These are phyloP conservation scores for Lachnellula suecica DNA, from an alignment of 2,329 filamentous ascomycete genomes.

Conservation along the genomic window DNA sequence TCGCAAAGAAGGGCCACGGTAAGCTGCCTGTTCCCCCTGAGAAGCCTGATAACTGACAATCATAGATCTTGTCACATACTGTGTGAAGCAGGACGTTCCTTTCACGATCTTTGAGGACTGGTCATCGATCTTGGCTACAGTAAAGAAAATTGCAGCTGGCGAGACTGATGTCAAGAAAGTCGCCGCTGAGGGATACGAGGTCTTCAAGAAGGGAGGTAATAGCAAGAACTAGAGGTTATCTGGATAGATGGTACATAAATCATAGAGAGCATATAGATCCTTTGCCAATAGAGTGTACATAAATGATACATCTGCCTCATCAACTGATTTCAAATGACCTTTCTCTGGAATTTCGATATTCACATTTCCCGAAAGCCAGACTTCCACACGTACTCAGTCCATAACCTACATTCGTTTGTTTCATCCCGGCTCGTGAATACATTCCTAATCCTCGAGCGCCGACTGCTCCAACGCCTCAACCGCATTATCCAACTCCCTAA, in stretches of 20 bases:
- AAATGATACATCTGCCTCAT: background rate
- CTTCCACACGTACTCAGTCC: background rate
- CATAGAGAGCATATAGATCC: conserved; percentile 4
- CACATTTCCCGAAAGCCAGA: background rate
- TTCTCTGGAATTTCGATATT: too few species aligned
- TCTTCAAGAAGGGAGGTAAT: conserved; percentile 22
- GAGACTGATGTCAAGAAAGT: conserved; percentile 70
- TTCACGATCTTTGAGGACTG: conserved; percentile 89
- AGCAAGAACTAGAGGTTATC: conserved; percentile 7
- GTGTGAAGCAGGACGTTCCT: conserved; percentile 78
- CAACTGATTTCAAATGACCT: too few species aligned
- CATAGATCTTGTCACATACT: conserved; percentile 82
- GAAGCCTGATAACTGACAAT: conserved; percentile 18
- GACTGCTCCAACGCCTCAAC: conserved; percentile 41
- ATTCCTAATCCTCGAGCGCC: conserved; percentile 35
- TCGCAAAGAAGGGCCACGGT: conserved; percentile 90
- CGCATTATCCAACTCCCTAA: conserved; percentile 45
- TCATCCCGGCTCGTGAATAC: background rate
- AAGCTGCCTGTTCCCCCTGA: conserved; percentile 29
- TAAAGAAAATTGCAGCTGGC: conserved; percentile 75
- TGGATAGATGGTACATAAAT: background rate
- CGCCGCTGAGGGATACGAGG: conserved; percentile 42
- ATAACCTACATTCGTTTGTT: background rate
- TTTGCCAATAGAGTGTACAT: background rate
- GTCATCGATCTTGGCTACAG: conserved; percentile 72